These are phyloP conservation scores for Quercus phellos DNA, from an alignment of 331 rosid genomes.

Conservation along the genomic window DNA sequence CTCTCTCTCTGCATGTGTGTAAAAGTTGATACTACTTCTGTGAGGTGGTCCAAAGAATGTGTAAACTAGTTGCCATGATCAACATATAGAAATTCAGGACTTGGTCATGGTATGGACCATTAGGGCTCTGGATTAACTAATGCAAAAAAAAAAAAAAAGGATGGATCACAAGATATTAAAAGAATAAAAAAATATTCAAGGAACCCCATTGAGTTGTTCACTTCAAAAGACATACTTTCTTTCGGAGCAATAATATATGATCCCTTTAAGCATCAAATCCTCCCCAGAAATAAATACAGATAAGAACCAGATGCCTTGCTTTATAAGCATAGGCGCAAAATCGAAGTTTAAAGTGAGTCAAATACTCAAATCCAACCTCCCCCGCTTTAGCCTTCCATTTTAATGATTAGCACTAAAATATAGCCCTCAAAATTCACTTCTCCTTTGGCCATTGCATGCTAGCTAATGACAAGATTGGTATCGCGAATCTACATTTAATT, in stretches of 20 bases:
- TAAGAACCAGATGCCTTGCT: constrained; percentile 55
- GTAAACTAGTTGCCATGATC: constrained; percentile 16
- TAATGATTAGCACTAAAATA: not conserved
- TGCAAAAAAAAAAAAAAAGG: not conserved
- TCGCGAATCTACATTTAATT: not conserved
- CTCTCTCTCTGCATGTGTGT: constrained; percentile 15
- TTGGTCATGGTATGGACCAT: constrained; percentile 21
- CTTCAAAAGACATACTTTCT: constrained; percentile 27
- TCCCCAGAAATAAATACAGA: constrained; percentile 37
- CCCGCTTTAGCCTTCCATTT: not conserved
- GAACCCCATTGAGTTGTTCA: constrained; percentile 31
- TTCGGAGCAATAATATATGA: constrained; percentile 32
- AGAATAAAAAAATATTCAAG: constrained; percentile 35
- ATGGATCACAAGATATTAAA: not conserved
- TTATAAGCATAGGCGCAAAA: constrained; percentile 38
- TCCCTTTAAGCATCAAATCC: constrained; percentile 48
- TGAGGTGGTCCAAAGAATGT: constrained; percentile 22
- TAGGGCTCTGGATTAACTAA: constrained; percentile 27
- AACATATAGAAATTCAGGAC: constrained; percentile 23
- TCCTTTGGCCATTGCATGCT: not conserved
- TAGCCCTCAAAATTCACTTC: not conserved
- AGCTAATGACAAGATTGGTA: not conserved
- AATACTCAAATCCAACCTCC: constrained; percentile 25
- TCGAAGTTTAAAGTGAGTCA: constrained; percentile 27
- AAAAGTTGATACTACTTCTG: constrained; percentile 18